Base-by-base conservation (phyloP, 371 early-diverging fungal genomes). In the Mucor irregularis region DNA sequence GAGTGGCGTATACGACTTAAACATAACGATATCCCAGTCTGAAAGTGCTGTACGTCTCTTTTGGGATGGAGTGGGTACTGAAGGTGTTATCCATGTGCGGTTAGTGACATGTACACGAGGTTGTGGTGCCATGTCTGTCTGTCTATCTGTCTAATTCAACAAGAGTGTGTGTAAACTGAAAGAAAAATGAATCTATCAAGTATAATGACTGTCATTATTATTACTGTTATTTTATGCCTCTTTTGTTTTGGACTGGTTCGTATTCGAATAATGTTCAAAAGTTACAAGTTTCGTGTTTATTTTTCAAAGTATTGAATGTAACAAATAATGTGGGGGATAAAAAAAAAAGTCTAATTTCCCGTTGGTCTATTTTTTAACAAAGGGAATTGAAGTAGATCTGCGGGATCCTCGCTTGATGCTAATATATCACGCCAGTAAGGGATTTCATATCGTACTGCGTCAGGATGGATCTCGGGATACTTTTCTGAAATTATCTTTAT, bases 21-120 rank as follows among this genome's bases (percentile, higher is more conserved):
- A 74, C 74, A 74, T 74, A 31, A 74, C 74, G n/a, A 63, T 53
- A 53, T 74, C 74, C 74, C 74, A 74, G 28, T 74, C 74, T 1
- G 74, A 70, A 24, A 74, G 35, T 3, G 63, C 43, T 4, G 68
- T 56, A 31, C 52, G 52, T 34, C 53, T 37, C 35, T 35, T 60
- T 19, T 58, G 34, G 19, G 33, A 11, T 4, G 68, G 51, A 14
- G 69, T 73, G 2, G 65, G 58, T 25, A 35, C 49, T 0, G 55
- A 30, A 6, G 73, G 73, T 25, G 44, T 62, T 9, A 69, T 21
- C 65, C 65, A 69, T 49, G 53, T 50, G 22, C 54, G 46, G 11
- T 30, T 42, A 2, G 10, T 48, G 11, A 60, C 35, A 11, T 56
- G 60, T n/a, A 64, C 50, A 25, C 56, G 56, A 17, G 65, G 40